Base-by-base conservation (phyloP, 2,329 filamentous ascomycete genomes). In the Endothia cerciana region DNA sequence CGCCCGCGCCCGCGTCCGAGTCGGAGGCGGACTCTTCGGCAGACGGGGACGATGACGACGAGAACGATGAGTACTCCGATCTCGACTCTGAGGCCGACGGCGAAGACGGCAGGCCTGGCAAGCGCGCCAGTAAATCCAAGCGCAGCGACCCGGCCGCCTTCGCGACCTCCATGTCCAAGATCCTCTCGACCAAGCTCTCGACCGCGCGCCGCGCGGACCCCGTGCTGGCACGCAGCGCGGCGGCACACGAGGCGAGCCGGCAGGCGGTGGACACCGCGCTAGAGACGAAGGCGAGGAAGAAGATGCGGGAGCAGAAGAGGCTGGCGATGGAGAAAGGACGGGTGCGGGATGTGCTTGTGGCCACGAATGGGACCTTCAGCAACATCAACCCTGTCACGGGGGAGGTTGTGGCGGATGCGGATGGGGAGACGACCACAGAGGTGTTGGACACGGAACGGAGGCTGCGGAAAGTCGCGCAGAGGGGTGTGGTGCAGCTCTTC, bases 401-500 rank as follows among this genome's bases (percentile, higher is more conserved):
- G 8, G 70, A 74, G 70, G 72, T 73, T 25, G 76, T 79, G 70
- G 76, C 76, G 63, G 74, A 73, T 30, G 74, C 74, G 45, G 74
- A 73, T 8, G 74, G 72, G 66, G 79, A 83, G 64, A 86, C 85
- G 25, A 85, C 85, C 33, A 80, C 80, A 19, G 81, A 85, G 69
- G 83, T 86, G 33, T 75, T 87, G 73, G 92, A 91, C 74, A 86
- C 89, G 72, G 94, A 98, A 82, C 90, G 89, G 80, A 83, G 87
- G 69, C 77, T 98, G 74, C 88, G 91, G 73, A 95, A 97, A 82
- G 93, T 92, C 59, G 94, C 94, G 55, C 93, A 97, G 79, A 86
- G 93, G 63, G 94, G 94, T 86, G 95, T 99, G 49, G 90, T 98
- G 30, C 96, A 94, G 82, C 83, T 99, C 66, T 99, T 99, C 80